Conservation (phyloP, 2,329 filamentous ascomycete genomes). For the Fusarium lateritium region DNA sequence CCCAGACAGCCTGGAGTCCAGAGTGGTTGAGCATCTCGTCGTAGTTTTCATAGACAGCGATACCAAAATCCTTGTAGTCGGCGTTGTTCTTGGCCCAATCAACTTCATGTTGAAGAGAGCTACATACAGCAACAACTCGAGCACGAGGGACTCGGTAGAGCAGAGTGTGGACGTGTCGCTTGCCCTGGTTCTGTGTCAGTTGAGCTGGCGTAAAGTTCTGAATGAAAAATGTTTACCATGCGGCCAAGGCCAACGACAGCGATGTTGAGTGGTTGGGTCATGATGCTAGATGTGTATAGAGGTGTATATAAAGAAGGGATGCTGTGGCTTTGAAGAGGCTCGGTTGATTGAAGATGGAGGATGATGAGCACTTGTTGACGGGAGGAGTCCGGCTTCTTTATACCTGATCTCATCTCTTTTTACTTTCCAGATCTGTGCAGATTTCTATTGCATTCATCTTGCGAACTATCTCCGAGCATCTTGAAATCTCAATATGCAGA, state of each 20-base stretch:
- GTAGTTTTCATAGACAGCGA: slow-evolving; percentile 31
- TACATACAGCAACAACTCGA: slow-evolving; percentile 34
- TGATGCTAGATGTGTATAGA: background rate
- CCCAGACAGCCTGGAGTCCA: slow-evolving; percentile 35
- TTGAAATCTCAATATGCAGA: background rate
- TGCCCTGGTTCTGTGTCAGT: slow-evolving; percentile 8
- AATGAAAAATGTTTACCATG: slow-evolving; percentile 14
- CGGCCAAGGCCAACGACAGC: slow-evolving; percentile 41
- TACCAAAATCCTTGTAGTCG: slow-evolving; percentile 33
- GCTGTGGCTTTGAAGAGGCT: background rate
- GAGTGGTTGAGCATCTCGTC: slow-evolving; percentile 37
- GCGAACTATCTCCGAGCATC: background rate
- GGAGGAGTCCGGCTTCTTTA: background rate
- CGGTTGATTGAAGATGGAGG: background rate
- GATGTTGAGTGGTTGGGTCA: slow-evolving; percentile 32
- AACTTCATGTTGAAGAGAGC: slow-evolving; percentile 19
- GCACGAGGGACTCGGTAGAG: slow-evolving; percentile 37
- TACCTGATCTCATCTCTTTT: background rate
- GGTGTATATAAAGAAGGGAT: no score
- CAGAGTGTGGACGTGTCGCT: slow-evolving; percentile 33
- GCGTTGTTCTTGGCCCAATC: slow-evolving; percentile 27
- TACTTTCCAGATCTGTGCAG: background rate
- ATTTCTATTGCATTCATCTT: background rate
- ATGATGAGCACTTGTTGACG: background rate
- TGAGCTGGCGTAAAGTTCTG: background rate